These are phyloP conservation scores for Aspergillus sp. DNA, from an alignment of 2,329 filamentous ascomycete genomes.

Conservation along the genomic window DNA sequence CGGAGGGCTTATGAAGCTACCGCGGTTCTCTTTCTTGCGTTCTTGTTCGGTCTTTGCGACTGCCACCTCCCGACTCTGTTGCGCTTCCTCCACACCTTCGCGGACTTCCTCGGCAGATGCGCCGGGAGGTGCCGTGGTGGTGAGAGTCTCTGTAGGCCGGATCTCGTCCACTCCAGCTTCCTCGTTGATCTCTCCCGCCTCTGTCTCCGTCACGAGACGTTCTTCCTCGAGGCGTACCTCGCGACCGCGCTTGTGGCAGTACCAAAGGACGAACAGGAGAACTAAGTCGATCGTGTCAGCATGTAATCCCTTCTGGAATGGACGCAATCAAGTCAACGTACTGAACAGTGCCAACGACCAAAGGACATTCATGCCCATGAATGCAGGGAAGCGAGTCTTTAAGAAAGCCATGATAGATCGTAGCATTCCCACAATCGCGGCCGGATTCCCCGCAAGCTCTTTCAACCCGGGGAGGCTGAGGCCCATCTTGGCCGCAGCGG, in stretches of 20 bases:
- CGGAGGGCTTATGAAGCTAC: constrained; percentile 11
- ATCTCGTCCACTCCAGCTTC: constrained; percentile 22
- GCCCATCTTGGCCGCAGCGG: constrained; percentile 55
- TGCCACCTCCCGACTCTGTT: constrained; percentile 23
- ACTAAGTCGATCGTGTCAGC: constrained; percentile 41
- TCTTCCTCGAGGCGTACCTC: constrained; percentile 69
- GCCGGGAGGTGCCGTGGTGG: constrained; percentile 33
- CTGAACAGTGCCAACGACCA: constrained; percentile 82
- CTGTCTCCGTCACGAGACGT: constrained; percentile 38
- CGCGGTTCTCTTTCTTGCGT: constrained; percentile 2
- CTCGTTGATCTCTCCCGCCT: constrained; percentile 33
- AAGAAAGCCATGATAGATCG: constrained; percentile 85
- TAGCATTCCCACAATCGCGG: constrained; percentile 74
- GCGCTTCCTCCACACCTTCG: constrained; percentile 31
- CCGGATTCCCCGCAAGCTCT: constrained; percentile 73
- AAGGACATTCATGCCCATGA: constrained; percentile 83
- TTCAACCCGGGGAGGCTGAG: constrained; percentile 63
- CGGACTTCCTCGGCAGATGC: constrained; percentile 32
- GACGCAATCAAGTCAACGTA: constrained; percentile 39
- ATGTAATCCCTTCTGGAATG: not conserved
- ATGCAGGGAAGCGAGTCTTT: constrained; percentile 77
- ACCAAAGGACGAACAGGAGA: constrained; percentile 90
- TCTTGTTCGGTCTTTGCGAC: constrained; percentile 8
- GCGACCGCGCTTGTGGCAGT: constrained; percentile 88
- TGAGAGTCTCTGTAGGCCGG: constrained; percentile 27